Evolutionary conservation across 1,139 yeast species (phyloP), one percentile per base, ranked within the genome.

Genomic region (Blastobotrys niveus): DNA sequence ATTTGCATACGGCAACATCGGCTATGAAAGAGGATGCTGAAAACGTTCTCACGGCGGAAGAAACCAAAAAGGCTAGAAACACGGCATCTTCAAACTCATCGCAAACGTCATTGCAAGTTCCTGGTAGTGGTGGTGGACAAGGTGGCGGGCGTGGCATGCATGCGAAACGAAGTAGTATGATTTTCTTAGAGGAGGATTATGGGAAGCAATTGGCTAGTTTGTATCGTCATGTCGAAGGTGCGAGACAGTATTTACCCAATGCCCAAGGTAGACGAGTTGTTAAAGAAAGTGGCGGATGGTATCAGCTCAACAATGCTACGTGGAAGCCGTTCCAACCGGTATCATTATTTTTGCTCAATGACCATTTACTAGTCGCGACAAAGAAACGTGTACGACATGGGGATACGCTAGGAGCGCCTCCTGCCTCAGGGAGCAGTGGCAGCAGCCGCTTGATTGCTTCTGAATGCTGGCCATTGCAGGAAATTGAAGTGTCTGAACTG

Each of bases 211-310:
- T 89, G 57, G 78, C 76, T 46, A 75, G 79, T 6, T 66, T 89
- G 38, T 88, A 82, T 63, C 79, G 80, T 54, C 86, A 83, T 51
- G 95, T 89, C 9, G 96, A 89, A 53, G 95, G 96, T 5, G 89
- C 95, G 1, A 89, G 87, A 52, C 86, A 85, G 59, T 79, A 76
- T 52, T 70, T 89, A 40, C 85, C 88, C 21, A 78, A 87, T 1
- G 65, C 76, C 5, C 86, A 93, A 0, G 94, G 93, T 2, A 73
- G 96, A 44, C 96, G 88, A 60, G 77, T 89, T 2, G 68, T 87
- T 24, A 76, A 81, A 8, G 93, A 87, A 56, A 80, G 88, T 62
- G 82, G 83, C 1, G 76, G 91, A 42, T 89, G 96, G 96, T 77
- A 75, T 50, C 96, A 89, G 62, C 70, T 89, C 48, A 88, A 88